Percentiles rank a stretch among this genome's conserved stretches.
phyloP scores from a whole-genome alignment of 2,329 filamentous ascomycete species.

The Colletotrichum spaethianum region DNA sequence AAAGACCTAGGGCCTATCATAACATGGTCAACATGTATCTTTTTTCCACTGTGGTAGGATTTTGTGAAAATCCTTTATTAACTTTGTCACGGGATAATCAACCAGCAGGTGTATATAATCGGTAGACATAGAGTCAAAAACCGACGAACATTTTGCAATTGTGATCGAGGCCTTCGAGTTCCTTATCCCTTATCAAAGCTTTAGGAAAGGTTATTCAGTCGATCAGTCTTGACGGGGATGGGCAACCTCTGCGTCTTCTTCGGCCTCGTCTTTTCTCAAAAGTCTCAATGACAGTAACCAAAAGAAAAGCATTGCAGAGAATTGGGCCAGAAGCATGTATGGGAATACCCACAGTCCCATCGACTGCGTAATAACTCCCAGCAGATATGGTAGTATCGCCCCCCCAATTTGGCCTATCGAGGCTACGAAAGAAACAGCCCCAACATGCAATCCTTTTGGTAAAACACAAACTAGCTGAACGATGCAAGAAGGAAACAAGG shows the following conservation, averaged over 20 bases:
- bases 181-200: neutral
- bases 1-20: too few species aligned
- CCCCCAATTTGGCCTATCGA: constrained; percentile 60
- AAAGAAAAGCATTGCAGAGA: constrained; percentile 38
- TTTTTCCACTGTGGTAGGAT: too few species aligned
- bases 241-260: neutral
- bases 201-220: neutral
- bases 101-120: too few species aligned
- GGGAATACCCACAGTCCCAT: constrained; percentile 56
- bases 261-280: neutral
- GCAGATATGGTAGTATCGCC: constrained; percentile 57
- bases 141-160: too few species aligned
- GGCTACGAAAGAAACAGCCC: constrained; percentile 59
- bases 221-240: neutral
- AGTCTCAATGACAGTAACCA: constrained; percentile 32
- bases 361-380: constrained; percentile 56
- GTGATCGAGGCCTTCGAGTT: neutral
- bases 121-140: neutral
- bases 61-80: too few species aligned
- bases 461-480: constrained; percentile 22
- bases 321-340: constrained; percentile 46
- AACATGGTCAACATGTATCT: too few species aligned
- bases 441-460: constrained; percentile 54
- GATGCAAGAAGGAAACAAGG: constrained; percentile 37
- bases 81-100: too few species aligned